Conservation (phyloP, 164 flowering plant species). For the Aristolochia contorta region DNA sequence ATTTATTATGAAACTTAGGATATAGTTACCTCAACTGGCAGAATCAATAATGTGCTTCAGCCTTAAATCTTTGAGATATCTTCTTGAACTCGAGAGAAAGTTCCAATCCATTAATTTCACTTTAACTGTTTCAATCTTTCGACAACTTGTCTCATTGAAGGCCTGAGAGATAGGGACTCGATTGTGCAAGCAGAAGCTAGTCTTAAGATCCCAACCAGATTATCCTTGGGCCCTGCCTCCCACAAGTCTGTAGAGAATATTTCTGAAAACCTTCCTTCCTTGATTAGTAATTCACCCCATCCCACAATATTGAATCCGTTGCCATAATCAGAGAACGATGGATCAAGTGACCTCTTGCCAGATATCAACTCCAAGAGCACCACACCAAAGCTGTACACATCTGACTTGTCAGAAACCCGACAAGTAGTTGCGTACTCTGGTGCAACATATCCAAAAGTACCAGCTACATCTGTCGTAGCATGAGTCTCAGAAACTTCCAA, state of each 20-base stretch:
- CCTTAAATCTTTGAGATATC: too few species aligned
- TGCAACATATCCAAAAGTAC: constrained; percentile 80
- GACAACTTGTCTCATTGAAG: constrained; percentile 58
- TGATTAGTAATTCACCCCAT: constrained; percentile 55
- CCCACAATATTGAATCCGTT: constrained; percentile 67
- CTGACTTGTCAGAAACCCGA: constrained; percentile 70
- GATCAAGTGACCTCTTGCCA: constrained; percentile 65
- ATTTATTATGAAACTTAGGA: too few species aligned
- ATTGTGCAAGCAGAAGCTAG: constrained; percentile 55
- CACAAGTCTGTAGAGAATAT: constrained; percentile 42
- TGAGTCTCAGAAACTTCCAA: constrained; percentile 70
- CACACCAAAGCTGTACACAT: constrained; percentile 74
- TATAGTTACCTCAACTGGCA: too few species aligned
- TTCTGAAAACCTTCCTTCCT: constrained; percentile 42
- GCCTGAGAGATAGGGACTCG: constrained; percentile 46
- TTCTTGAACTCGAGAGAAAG: too few species aligned
- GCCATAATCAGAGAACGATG: constrained; percentile 61
- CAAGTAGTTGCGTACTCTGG: constrained; percentile 82
- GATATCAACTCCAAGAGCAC: constrained; percentile 65
- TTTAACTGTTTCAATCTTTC: constrained; percentile 44
- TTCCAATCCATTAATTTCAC: too few species aligned
- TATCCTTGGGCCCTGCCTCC: constrained; percentile 52
- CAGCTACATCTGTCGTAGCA: constrained; percentile 81
- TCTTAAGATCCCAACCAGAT: constrained; percentile 39
- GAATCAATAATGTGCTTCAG: too few species aligned